Conservation (phyloP, 225 moss, liverwort and hornwort genomes). For the Lunularia cruciata region DNA sequence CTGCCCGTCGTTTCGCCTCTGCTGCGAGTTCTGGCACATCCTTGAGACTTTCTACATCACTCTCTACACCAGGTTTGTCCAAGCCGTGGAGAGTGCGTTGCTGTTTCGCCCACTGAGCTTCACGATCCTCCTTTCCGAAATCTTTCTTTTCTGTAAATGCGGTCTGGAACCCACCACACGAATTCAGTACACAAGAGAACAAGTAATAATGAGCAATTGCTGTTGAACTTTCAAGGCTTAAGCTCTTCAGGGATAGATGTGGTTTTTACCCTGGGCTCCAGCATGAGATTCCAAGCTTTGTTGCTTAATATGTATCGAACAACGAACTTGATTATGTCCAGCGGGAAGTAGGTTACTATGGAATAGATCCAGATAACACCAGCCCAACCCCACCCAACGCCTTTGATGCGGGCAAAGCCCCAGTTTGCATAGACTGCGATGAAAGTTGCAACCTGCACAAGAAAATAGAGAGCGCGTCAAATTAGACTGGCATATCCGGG, state of each 20-base stretch:
- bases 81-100: constrained; percentile 78
- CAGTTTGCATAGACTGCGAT: no score
- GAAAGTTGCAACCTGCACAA: no score
- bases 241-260: no score
- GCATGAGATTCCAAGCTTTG: constrained; percentile 59
- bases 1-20: constrained; percentile 26
- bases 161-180: no score
- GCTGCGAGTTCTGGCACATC: constrained; percentile 17
- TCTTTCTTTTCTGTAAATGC: constrained; percentile 66
- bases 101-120: constrained; percentile 76
- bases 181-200: no score
- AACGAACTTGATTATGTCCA: constrained; percentile 55
- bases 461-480: no score
- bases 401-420: no score
- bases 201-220: no score
- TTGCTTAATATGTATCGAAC: constrained; percentile 58
- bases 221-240: no score
- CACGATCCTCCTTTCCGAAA: constrained; percentile 72
- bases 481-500: no score
- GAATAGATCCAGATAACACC: background rate
- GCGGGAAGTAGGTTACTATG: constrained; percentile 40
- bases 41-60: constrained; percentile 16
- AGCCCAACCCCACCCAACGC: no score
- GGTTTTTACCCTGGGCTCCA: constrained; percentile 2
- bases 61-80: constrained; percentile 47